Base-by-base conservation (phyloP, 441 rosid genomes). In the Populus hybrid region DNA sequence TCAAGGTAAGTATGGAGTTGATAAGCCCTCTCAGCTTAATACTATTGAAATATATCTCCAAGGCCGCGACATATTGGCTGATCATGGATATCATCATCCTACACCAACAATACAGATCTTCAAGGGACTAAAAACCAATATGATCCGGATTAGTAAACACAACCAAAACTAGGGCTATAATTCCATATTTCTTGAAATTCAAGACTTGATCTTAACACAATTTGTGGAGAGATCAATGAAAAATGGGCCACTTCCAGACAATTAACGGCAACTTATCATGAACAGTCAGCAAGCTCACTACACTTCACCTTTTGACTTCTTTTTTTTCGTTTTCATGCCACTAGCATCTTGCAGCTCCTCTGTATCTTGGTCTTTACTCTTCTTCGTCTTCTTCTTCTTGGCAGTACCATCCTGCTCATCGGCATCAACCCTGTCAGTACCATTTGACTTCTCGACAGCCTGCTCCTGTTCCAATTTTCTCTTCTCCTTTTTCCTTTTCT, bases 401-500 rank as follows among this genome's bases (percentile, higher is more conserved):
- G 77, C 68, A 65, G 80, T 63, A 45, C 85, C 86, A 24, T 85
- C 86, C 35, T 82, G 83, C 33, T 68, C 78, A 0, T 29, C 31
- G 31, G 82, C 72, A 10, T 40, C 87, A 64, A 69, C 76, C 9
- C 72, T 78, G 1, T 79, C 76, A 0, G 61, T 63, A 14, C 82
- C 89, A 9, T 86, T 79, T 26, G 76, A 56, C 3, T 78, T 71
- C 69, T 78, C 87, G 50, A 45, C 74, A 0, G 66, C 73, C 35
- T 78, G 76, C 69, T 64, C 81, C 73, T 77, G 84, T 67, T 82
- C 89, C 78, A 80, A 9, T 78, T 88, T 89, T 71, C 87, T 78
- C 83, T 88, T 89, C 79, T 84, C 87, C 73, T 87, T 87, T 42
- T 86, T 88, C 86, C 83, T 89, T 79, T 87, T 90, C 83, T 86